Base-by-base conservation (phyloP, 441 rosid genomes). In the Syzygium syzygioides region DNA sequence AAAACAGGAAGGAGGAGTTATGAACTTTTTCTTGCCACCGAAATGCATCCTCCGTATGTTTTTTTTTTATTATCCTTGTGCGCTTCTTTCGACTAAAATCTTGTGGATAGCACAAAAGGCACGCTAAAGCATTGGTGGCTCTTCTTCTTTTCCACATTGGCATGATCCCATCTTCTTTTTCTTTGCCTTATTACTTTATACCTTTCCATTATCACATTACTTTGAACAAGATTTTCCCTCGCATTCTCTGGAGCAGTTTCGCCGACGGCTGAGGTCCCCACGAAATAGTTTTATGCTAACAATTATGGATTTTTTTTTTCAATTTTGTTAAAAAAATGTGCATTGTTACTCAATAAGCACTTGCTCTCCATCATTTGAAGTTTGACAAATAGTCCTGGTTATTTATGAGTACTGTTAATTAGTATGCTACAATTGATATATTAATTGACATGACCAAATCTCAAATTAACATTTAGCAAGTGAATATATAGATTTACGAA, bases 231-330 rank as follows among this genome's bases (percentile, higher is more conserved):
- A 9, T 55, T 55, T 20, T 55, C 8, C 59, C 59, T 19, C 26
- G 26, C 8, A 55, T 55, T 55, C 76, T 66, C 41, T 17, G 2
- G 1, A 0, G 32, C 2, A 60, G 4, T 60, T 60, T 60, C 2
- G 4, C 18, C 2, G 18, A 28, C 1, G 0, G 18, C 7, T n/a
- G 17, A 14, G 34, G 19, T n/a, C 37, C 9, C 20, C 2, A n/a
- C 2, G 20, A 17, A 55, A 15, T 17, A 19, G 20, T 15, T 55
- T 55, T 18, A 55, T 15, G 56, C 19, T 55, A 55, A 55, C 19
- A 18, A 15, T 54, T 15, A 15, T 55, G 56, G 56, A 0, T n/a
- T 28, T 60, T 5, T 25, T 28, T n/a, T n/a, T 6, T 2, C 1
- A 28, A 54, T 55, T 55, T 55, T 55, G 19, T 55, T 1, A 15